Conservation (phyloP, 805 yeast genomes). For the Candida tallmaniae region DNA sequence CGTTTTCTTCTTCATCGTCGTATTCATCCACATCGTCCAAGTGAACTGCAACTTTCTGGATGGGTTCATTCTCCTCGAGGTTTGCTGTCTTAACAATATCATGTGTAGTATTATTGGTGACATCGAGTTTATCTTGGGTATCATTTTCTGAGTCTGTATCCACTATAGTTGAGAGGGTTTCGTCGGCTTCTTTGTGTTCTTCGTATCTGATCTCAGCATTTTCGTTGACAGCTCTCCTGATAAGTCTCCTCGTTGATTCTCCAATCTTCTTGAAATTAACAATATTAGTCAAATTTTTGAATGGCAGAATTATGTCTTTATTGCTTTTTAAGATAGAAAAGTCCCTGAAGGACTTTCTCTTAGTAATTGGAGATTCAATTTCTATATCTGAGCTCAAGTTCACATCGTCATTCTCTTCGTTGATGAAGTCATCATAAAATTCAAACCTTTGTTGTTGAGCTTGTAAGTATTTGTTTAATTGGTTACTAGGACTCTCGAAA, state of each 20-base stretch:
- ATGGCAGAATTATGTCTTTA: constrained; percentile 4
- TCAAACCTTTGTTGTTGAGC: constrained; percentile 6
- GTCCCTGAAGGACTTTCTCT: constrained; percentile 2
- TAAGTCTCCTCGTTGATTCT: constrained; percentile 15
- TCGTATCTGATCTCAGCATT: constrained; percentile 11
- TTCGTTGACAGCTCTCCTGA: constrained; percentile 7
- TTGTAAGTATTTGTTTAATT: constrained; percentile 7
- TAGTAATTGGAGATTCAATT: constrained; percentile 5
- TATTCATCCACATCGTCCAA: background rate
- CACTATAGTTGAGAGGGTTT: constrained; percentile 13
- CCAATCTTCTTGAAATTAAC: constrained; percentile 13
- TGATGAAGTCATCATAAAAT: constrained; percentile 1
- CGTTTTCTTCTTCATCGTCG: constrained; percentile 1
- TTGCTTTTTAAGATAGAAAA: constrained; percentile 2
- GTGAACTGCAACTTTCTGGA: background rate
- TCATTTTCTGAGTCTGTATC: constrained; percentile 11
- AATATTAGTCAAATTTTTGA: constrained; percentile 23
- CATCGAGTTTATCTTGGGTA: constrained; percentile 11
- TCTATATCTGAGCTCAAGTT: constrained; percentile 2
- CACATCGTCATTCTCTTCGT: constrained; percentile 2
- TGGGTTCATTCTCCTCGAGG: background rate
- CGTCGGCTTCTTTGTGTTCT: constrained; percentile 12
- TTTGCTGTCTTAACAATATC: background rate
- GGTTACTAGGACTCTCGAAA: constrained; percentile 37
- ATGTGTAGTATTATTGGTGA: constrained; percentile 5